Conservation (phyloP, 345 rosid species). For the Dimocarpus longan region DNA sequence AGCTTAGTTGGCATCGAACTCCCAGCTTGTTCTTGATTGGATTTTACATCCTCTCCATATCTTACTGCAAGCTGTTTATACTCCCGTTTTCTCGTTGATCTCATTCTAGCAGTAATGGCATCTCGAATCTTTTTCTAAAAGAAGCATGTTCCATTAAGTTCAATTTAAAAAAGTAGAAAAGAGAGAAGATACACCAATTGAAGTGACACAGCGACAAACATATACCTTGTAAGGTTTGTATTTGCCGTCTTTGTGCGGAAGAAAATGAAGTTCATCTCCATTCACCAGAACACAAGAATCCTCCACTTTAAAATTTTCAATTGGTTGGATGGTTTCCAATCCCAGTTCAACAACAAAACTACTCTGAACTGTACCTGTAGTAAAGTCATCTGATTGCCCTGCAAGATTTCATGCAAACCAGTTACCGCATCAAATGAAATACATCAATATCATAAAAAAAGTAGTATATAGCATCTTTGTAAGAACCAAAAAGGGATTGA, state of each 20-base stretch:
- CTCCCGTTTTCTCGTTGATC: conserved; percentile 57
- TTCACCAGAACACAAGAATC: conserved; percentile 69
- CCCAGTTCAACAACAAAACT: conserved; percentile 29
- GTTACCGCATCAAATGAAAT: conserved; percentile 14
- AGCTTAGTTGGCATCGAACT: conserved; percentile 30
- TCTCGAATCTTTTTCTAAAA: conserved; percentile 59
- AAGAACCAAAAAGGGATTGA: background rate
- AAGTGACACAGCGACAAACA: background rate
- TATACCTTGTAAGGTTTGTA: conserved; percentile 66
- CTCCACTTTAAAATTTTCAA: conserved; percentile 44
- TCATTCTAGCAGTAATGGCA: conserved; percentile 63
- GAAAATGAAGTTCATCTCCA: conserved; percentile 46
- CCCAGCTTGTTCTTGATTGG: conserved; percentile 23
- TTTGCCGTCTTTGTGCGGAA: conserved; percentile 40
- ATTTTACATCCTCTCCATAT: conserved; percentile 27
- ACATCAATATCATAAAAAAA: background rate
- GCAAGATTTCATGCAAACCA: conserved; percentile 25
- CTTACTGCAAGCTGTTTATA: conserved; percentile 59
- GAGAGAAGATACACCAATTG: background rate
- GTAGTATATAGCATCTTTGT: background rate
- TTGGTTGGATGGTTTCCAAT: conserved; percentile 30
- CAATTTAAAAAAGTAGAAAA: background rate
- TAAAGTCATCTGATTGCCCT: conserved; percentile 29
- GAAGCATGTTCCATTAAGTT: background rate
- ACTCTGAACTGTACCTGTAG: conserved; percentile 13